Conservation (phyloP, 2,329 filamentous ascomycete species). For the Talaromyces sp. region DNA sequence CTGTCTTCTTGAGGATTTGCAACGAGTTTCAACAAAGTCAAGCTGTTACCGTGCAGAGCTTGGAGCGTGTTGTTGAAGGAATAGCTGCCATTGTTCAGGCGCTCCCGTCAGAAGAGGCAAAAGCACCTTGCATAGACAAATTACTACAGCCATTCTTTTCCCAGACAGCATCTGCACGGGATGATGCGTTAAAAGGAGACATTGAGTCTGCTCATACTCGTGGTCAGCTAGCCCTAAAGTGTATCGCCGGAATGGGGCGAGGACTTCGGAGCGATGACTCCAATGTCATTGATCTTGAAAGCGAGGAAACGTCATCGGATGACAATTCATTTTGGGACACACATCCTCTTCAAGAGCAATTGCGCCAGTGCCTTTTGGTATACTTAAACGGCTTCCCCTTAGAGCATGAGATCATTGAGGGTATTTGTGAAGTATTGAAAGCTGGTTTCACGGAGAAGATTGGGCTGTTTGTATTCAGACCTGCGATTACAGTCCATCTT, state of each 20-base stretch:
- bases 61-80: conserved; percentile 44
- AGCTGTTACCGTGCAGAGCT: conserved; percentile 35
- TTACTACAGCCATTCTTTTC: conserved; percentile 38
- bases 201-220: conserved; percentile 34
- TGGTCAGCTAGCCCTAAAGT: conserved; percentile 37
- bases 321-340: conserved; percentile 39
- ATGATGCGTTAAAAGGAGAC: conserved; percentile 30
- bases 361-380: conserved; percentile 41
- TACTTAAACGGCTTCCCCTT: conserved; percentile 40
- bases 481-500: conserved; percentile 40
- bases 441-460: conserved; percentile 45
- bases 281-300: conserved; percentile 34
- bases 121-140: conserved; percentile 37
- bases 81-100: conserved; percentile 46
- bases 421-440: conserved; percentile 45
- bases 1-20: conserved; percentile 43
- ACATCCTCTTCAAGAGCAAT: conserved; percentile 33
- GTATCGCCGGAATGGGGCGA: conserved; percentile 42
- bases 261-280: conserved; percentile 39
- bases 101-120: conserved; percentile 37
- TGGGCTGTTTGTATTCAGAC: conserved; percentile 44
- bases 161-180: conserved; percentile 32
- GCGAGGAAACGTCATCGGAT: conserved; percentile 26
- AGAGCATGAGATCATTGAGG: conserved; percentile 43
- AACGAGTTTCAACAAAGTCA: conserved; percentile 37